Percentiles rank a stretch among this genome's conserved stretches.
Conservation (phyloP, 2,329 filamentous ascomycete species). For the Endothia cerciana region DNA sequence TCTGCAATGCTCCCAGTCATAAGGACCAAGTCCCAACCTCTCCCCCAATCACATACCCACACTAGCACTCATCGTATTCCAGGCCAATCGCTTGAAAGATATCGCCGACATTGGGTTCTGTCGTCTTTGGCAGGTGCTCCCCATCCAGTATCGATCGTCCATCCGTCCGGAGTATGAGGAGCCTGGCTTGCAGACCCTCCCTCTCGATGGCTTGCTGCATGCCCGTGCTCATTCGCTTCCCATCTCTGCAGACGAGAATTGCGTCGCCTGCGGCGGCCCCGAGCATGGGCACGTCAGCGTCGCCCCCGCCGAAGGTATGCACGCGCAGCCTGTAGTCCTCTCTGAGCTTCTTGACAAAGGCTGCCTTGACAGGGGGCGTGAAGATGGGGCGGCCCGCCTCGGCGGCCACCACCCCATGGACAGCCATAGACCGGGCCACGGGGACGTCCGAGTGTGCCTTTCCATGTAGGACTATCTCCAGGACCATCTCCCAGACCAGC, state of each 20-base stretch:
- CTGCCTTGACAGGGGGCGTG: slow-evolving; percentile 49
- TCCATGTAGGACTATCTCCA: neutral
- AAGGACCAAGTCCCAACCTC: neutral
- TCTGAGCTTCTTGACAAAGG: slow-evolving; percentile 16
- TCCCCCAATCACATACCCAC: neutral
- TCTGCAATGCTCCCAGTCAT: neutral
- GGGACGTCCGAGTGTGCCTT: neutral
- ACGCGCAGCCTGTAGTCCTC: slow-evolving; percentile 6
- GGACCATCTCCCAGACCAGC: neutral
- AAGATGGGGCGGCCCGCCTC: neutral
- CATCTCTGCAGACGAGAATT: neutral
- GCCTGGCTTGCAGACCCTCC: neutral
- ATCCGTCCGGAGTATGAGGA: neutral
- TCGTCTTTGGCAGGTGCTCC: neutral
- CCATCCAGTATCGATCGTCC: neutral
- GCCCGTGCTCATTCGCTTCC: neutral
- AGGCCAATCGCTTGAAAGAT: neutral
- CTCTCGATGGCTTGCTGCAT: neutral
- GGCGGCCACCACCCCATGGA: neutral
- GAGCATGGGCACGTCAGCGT: slow-evolving; percentile 21
- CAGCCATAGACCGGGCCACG: neutral
- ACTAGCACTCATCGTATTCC: neutral
- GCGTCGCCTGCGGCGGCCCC: slow-evolving; percentile 3
- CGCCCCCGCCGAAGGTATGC: slow-evolving; percentile 16
- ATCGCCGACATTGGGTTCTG: neutral